Base-by-base conservation (phyloP, 2,329 filamentous ascomycete species). In the Emmonsiellopsis sp. region DNA sequence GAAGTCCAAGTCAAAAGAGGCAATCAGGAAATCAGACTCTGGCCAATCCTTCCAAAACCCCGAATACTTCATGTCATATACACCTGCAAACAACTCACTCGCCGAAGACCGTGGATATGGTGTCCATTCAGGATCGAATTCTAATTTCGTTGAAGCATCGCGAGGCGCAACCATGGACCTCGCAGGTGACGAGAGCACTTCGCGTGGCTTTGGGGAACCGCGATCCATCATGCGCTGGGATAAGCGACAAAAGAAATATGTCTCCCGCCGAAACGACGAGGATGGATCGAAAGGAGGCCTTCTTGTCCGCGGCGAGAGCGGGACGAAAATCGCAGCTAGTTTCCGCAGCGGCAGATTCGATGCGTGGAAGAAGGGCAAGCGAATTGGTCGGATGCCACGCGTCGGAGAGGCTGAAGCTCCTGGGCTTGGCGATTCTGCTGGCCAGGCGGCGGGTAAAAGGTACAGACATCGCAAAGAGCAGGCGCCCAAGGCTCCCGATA, bases 61-160 rank as follows among this genome's bases (percentile, higher is more conserved):
- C 0, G 91, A 96, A 44, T 83, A 93, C 61, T 98, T 94, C 82
- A 97, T 98, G 90, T 87, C 88, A 8, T 98, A 98, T 77, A 88
- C 83, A 1, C 93, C 93, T 0, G 85, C 87, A 57, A 84, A 83
- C 42, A 80, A 82, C 61, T 93, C 92, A 68, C 77, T 86, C 4
- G 88, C 86, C 51, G 92, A 97, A 72, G 90, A 96, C 66, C 86
- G 88, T 52, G 93, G 85, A 10, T 98, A 98, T 71, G 90, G 91
- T 58, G 90, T 98, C 14, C 88, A 94, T 70, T 87, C 88, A 0
- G 89, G 89, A 49, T 83, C 81, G 8, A 79, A 77, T 61, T 77
- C 80, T 52, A 91, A 86, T 70, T 98, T 98, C 72, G 80, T 94
- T 46, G 84, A 90, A 64, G 88, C 88, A 6, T 92, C 94, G n/a